Percentiles rank a stretch among this genome's conserved stretches.
Evolutionary conservation across 2,329 filamentous ascomycete species (phyloP).

Genomic region (Kalaharituber pfeilii): DNA sequence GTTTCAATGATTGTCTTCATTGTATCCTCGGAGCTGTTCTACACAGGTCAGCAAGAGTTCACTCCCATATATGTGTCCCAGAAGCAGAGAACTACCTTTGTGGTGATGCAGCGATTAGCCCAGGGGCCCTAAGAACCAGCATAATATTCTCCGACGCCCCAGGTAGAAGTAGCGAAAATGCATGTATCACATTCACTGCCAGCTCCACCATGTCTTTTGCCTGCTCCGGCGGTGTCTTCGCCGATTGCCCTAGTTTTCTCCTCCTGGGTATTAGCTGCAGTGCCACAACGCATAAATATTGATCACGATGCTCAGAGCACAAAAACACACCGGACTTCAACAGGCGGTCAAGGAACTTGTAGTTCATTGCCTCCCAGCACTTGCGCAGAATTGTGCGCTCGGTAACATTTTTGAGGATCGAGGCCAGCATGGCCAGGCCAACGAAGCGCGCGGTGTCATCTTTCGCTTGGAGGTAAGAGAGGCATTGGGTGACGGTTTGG

Average conservation of each 20-base stretch:
- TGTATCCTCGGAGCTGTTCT: constrained; percentile 36
- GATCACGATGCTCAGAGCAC: too few species aligned
- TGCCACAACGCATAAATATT: too few species aligned
- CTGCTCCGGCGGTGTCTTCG: constrained; percentile 26
- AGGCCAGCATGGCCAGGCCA: constrained; percentile 47
- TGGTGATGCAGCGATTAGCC: constrained; percentile 37
- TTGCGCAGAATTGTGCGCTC: constrained; percentile 32
- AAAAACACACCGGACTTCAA: constrained; percentile 38
- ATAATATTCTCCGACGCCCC: constrained; percentile 32
- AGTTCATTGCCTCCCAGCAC: constrained; percentile 43
- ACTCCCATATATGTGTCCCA: neutral
- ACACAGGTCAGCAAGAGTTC: neutral
- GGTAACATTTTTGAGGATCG: constrained; percentile 43
- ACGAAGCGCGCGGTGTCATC: constrained; percentile 54
- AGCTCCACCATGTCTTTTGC: constrained; percentile 45
- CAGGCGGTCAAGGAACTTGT: constrained; percentile 47
- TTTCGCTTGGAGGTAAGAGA: constrained; percentile 39
- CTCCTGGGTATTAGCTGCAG: neutral
- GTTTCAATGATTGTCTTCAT: constrained; percentile 39
- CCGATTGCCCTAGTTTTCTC: neutral
- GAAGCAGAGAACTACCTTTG: constrained; percentile 32
- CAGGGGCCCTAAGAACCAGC: constrained; percentile 37
- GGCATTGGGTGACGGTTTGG: constrained; percentile 34
- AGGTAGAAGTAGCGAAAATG: constrained; percentile 42
- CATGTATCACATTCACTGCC: constrained; percentile 45